These are phyloP conservation scores for Chalara sp. DNA, from an alignment of 2,329 filamentous ascomycete species.

Conservation along the genomic window DNA sequence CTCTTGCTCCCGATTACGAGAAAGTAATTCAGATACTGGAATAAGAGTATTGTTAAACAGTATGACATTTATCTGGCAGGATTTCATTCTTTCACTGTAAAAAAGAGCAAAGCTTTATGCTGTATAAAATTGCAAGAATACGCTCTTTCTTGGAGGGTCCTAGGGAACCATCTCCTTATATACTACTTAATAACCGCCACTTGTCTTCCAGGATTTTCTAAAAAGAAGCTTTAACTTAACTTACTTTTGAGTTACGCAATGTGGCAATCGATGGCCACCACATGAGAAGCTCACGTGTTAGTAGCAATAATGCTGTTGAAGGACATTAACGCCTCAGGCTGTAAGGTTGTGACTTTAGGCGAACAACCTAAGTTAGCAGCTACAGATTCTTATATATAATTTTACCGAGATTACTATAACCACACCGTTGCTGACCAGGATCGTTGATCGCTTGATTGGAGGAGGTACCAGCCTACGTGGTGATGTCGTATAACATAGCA, in stretches of 20 bases:
- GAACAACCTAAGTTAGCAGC: background rate
- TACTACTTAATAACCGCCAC: background rate
- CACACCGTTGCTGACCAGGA: background rate
- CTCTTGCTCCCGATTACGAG: background rate
- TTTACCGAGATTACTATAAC: too few species aligned
- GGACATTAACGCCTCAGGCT: background rate
- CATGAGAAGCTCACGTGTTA: background rate
- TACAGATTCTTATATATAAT: too few species aligned
- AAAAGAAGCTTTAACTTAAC: background rate
- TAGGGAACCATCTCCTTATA: conserved; percentile 5
- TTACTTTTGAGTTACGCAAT: background rate
- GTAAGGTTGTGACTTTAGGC: background rate
- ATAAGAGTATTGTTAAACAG: background rate
- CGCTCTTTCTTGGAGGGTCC: background rate
- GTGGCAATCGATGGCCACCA: background rate
- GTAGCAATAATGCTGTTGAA: background rate
- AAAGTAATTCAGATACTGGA: background rate
- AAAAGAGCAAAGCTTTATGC: background rate
- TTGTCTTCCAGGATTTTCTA: conserved; percentile 5
- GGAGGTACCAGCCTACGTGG: background rate
- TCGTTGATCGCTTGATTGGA: background rate
- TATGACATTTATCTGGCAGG: background rate
- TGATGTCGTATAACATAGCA: background rate
- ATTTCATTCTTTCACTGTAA: background rate
- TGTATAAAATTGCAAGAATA: background rate